Conservation (phyloP, 805 yeast species). For the Yamadazyma philogaea region DNA sequence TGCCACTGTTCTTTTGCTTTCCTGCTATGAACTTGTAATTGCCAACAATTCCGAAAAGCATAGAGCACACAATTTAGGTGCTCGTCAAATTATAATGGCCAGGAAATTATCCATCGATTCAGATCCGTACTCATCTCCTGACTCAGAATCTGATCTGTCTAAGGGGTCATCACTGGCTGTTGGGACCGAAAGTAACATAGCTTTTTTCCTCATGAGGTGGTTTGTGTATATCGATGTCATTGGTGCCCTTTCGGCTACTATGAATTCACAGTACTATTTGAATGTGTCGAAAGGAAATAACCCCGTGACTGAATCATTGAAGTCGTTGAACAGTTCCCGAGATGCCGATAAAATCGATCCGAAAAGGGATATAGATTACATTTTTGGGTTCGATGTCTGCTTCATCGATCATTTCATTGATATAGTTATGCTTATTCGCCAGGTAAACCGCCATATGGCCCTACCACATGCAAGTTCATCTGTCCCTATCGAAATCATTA, state of each 20-base stretch:
- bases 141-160: conserved; percentile 10
- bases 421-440: conserved; percentile 35
- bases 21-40: conserved; percentile 51
- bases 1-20: conserved; percentile 56
- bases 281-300: conserved; percentile 20
- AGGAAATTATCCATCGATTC: conserved; percentile 24
- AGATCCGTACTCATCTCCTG: neutral
- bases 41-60: conserved; percentile 49
- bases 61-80: conserved; percentile 66
- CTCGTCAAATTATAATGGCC: conserved; percentile 58
- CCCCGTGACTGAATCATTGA: conserved; percentile 13
- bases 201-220: conserved; percentile 63
- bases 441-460: conserved; percentile 22
- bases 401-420: conserved; percentile 58
- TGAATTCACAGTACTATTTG: conserved; percentile 29
- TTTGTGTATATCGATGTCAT: conserved; percentile 65
- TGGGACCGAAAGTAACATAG: conserved; percentile 37
- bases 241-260: conserved; percentile 58
- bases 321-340: conserved; percentile 19
- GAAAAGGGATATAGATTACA: conserved; percentile 51
- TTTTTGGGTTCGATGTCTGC: conserved; percentile 64
- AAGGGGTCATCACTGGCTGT: neutral
- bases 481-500: conserved; percentile 20
- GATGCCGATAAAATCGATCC: conserved; percentile 17
- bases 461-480: neutral